phyloP scores from a whole-genome alignment of 257 asterid genomes.

The Solanum sitiens region DNA sequence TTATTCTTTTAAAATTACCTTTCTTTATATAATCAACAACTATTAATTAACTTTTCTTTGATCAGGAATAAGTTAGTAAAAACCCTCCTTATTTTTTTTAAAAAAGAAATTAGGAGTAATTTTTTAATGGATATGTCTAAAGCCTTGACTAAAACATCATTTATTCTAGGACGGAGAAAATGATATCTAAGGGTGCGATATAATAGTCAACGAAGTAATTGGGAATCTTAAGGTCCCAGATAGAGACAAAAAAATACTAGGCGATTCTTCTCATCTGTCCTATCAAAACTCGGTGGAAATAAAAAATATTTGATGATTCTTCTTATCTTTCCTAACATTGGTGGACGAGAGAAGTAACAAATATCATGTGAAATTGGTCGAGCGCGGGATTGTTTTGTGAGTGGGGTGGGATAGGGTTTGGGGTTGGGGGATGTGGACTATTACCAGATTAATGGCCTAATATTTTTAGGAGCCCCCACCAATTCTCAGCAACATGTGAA shows the following conservation, averaged over 20 bases:
- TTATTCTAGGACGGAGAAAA: neutral
- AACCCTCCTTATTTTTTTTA: too few relatives aligned
- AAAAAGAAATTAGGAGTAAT: neutral
- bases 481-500: conserved; percentile 12
- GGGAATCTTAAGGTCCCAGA: neutral
- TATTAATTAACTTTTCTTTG: too few relatives aligned
- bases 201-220: neutral
- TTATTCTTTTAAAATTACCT: too few relatives aligned
- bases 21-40: too few relatives aligned
- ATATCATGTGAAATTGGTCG: too few relatives aligned
- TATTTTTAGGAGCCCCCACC: conserved; percentile 4
- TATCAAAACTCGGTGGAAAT: neutral
- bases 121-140: neutral
- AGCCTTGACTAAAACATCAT: neutral
- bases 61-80: too few relatives aligned
- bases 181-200: too few relatives aligned
- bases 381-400: neutral
- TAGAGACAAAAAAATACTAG: too few relatives aligned
- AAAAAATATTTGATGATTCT: too few relatives aligned
- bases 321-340: neutral
- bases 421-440: conserved; percentile 12
- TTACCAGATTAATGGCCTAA: conserved; percentile 16
- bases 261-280: neutral
- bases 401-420: neutral
- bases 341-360: neutral